Base-by-base conservation (phyloP, 352 stramenopile genomes). In the Phytophthora pseudosyringae region DNA sequence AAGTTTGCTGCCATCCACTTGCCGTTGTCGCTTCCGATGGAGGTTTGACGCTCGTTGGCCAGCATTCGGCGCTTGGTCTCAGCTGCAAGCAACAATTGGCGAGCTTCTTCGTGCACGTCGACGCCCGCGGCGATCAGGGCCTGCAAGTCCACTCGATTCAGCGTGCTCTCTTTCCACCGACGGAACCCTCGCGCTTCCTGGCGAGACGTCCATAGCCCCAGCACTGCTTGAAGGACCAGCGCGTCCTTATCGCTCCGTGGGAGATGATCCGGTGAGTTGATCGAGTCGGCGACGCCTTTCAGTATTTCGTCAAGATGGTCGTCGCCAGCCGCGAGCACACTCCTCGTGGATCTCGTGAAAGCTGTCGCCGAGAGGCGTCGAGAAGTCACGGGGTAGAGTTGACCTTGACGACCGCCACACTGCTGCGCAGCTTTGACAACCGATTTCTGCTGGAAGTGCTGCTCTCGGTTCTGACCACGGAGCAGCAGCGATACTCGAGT, bases 281-380 rank as follows among this genome's bases (percentile, higher is more conserved):
- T 70, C 47, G 53, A 69, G 10, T 48, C 60, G 1, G 53, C 47
- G 12, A 70, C 55, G 5, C 33, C 53, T 51, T 58, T 60, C 2
- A 76, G 32, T 31, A 76, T 12, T 21, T 69, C 44, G 4, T 72
- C 63, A 7, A 76, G 58, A 33, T 71, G 57, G 28, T 76, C 63
- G 15, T 73, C 52, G 2, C 52, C 55, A 39, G 63, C 51, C n/a
- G 49, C 35, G 5, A 76, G 47, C 4, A 73, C 39, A 59, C 66
- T 64, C 36, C 49, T 48, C 48, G 55, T 73, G 5, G 60, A 69
- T 5, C 60, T 69, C 18, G 62, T 65, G 39, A 70, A 70, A 10
- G 62, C 54, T 31, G 62, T 51, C 26, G 43, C 21, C 3, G 60
- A 63, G 5, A 69, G 33, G 11, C 12, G 51, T 55, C 40, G 46